Base-by-base conservation (phyloP, 176 grass and related monocot species). In the Tuctoria greenei region DNA sequence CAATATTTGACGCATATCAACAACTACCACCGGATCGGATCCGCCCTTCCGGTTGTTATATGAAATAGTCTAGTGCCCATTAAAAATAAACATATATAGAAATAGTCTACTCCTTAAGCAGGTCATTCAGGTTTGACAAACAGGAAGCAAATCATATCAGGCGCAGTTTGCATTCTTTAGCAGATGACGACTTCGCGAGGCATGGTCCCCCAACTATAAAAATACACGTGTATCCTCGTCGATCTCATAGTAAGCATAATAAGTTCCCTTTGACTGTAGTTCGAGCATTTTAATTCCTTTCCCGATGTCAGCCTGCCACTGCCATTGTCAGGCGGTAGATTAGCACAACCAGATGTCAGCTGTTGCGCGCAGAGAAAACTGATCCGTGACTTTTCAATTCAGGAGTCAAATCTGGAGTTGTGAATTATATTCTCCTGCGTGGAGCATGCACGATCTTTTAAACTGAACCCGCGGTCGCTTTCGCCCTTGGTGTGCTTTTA, bases 281-380 rank as follows among this genome's bases (percentile, higher is more conserved):
- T 26, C 38, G 46, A 58, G 59, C 11, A 58, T 57, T 71, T 71
- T 44, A 58, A 70, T 64, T 76, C 8, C 45, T 42, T 36, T 20
- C 51, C 49, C 57, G 42, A 61, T 80, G 76, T 88, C 85, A 87
- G 65, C 66, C 68, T 2, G 2, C n/a, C 57, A n/a, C n/a, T n/a
- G 31, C 31, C 31, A 54, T 70, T 64, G 15, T 38, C 71, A 77
- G 64, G 39, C 0, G 65, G 47, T 27, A 82, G 37, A 77, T 58
- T 6, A 85, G 69, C 51, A 73, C 61, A 61, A 73, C 68, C 69
- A 73, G 13, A 18, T 82, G 71, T 82, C 71, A 59, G 71, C 40
- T 75, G 28, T 46, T n/a, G 50, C 47, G 12, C 20, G 62, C 61
- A 69, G 20, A 24, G 11, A 34, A 85, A 43, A 61, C 67, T 17